Evolutionary conservation across 2,329 filamentous ascomycete species (phyloP).

Genomic region (Emergomyces orientalis): DNA sequence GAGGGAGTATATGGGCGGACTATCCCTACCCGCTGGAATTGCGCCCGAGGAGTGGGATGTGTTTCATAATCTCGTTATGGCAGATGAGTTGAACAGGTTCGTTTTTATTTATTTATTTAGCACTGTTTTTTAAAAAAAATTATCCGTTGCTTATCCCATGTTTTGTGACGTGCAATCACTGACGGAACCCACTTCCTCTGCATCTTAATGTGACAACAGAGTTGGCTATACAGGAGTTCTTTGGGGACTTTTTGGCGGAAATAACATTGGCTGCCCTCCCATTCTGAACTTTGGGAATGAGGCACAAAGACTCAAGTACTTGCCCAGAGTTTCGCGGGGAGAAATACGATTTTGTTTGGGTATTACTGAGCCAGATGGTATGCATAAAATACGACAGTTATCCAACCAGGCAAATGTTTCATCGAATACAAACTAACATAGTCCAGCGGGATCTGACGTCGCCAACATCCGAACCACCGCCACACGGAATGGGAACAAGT

Average conservation of each 20-base stretch:
- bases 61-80: constrained; percentile 48
- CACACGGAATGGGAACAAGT: constrained; percentile 41
- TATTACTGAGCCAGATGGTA: constrained; percentile 55
- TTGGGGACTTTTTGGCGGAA: constrained; percentile 50
- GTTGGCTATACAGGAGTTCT: constrained; percentile 50
- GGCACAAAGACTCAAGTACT: constrained; percentile 50
- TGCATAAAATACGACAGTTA: constrained; percentile 10
- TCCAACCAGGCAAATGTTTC: neutral
- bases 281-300: constrained; percentile 54
- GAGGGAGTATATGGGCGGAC: constrained; percentile 31
- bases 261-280: constrained; percentile 55
- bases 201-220: constrained; percentile 26
- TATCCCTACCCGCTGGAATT: constrained; percentile 39
- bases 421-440: constrained; percentile 18
- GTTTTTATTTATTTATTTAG: neutral
- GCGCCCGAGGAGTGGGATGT: constrained; percentile 44
- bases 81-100: constrained; percentile 41
- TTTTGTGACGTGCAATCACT: neutral
- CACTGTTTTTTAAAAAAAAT: neutral
- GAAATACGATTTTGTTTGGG: constrained; percentile 54
- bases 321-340: constrained; percentile 51
- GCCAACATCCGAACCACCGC: constrained; percentile 55
- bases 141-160: neutral
- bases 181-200: neutral
- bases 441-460: constrained; percentile 52